phyloP scores from a whole-genome alignment of 169 alveolate species.

The Eimeria sp. region DNA sequence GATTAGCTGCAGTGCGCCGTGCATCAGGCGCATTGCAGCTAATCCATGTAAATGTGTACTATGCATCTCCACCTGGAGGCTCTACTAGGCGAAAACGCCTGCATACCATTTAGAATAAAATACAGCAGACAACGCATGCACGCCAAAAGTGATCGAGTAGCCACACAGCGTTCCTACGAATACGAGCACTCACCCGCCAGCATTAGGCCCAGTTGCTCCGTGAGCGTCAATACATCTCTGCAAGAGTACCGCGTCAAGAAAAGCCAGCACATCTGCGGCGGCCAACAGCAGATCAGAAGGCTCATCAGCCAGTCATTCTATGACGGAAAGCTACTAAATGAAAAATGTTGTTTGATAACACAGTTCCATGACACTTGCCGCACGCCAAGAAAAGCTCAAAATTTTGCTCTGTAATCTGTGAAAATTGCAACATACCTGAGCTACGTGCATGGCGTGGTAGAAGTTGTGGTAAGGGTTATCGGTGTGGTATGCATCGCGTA shows the following conservation, averaged over 20 bases:
- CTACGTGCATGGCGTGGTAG: conserved; percentile 83
- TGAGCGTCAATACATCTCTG: conserved; percentile 59
- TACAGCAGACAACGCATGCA: background rate
- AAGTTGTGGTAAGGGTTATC: conserved; percentile 85
- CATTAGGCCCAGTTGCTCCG: conserved; percentile 80
- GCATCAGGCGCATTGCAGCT: background rate
- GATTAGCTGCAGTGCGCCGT: no score
- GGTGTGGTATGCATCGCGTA: conserved; percentile 84
- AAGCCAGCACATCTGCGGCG: conserved; percentile 83
- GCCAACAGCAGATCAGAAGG: background rate
- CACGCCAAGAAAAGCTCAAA: background rate
- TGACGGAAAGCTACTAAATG: no score
- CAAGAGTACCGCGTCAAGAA: conserved; percentile 79
- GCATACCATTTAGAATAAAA: background rate
- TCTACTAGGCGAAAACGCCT: background rate
- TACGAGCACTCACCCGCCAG: conserved; percentile 74
- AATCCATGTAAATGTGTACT: background rate
- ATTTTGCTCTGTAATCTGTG: background rate
- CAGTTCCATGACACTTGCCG: background rate
- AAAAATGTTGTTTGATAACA: background rate
- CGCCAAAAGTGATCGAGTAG: background rate
- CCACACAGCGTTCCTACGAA: no score
- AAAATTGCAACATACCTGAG: conserved; percentile 50
- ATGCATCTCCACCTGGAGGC: background rate
- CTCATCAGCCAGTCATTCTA: background rate